Evolutionary conservation across 129 eudicot genomes (phyloP), one percentile per base, ranked within the genome.

Genomic region (Apium graveolens): DNA sequence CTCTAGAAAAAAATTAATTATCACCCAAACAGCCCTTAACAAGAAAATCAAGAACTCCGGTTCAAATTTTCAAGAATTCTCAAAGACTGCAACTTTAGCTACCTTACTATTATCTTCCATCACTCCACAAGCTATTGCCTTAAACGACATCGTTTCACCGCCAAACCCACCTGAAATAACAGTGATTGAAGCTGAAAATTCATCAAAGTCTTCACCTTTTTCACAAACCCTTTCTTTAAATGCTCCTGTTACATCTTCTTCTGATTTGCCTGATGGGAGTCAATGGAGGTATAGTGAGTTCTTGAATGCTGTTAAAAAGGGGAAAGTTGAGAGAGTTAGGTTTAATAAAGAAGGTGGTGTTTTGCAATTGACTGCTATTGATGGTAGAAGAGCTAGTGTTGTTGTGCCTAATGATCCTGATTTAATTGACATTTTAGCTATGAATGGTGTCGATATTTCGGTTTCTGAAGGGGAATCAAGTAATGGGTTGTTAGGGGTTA

Each of bases 221-320:
- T 77, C 92, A 1, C 93, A 91, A 42, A 87, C 84, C 63, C 82
- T 90, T 17, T 77, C 83, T 68, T 77, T 91, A 45, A 91, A 87
- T 7, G 98, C 98, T 5, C 98, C 98, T 16, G 90, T 91, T 77
- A 93, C 96, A 27, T 20, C 5, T 84, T 89, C 73, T 49, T 65
- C 98, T 21, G 97, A 94, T 71, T 84, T 91, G 18, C 98, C 98
- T 0, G 98, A 94, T 11, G 96, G 97, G 13, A 84, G 88, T 63
- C 90, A 94, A 21, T 94, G 98, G 98, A 74, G 98, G 8, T 94
- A 94, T 78, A 94, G 98, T 49, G 98, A 94, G 79, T 94, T 94
- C 81, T 79, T 94, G 89, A 91, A 91, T 48, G 98, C 98, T 1
- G 98, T 94, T 34, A 94, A 94, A 80, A 94, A 91, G 81, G 98